Evolutionary conservation across 2,329 filamentous ascomycete species (phyloP), one percentile per base, ranked within the genome.

Genomic region (Bipolaris oryzae): DNA sequence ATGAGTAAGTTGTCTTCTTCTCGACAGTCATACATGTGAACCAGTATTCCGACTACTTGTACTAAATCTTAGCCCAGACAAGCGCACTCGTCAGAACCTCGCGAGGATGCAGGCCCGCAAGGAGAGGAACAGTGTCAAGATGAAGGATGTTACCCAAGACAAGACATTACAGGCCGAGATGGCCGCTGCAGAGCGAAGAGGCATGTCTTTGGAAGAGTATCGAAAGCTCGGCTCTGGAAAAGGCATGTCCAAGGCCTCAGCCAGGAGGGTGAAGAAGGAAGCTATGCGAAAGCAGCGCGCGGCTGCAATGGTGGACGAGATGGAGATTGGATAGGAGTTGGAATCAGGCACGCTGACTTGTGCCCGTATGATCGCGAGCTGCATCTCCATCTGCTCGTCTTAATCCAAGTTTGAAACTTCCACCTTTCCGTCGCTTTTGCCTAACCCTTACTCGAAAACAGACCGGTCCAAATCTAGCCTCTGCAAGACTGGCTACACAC

Each of bases 31-130:
- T 47, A 11, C 31, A 16, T 16, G 9, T 37, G n/a, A 33, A 33
- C 47, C 16, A 35, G 49, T 25, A n/a, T 7, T 9, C 34, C 34
- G n/a, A 9, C 20, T 15, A 3, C 42, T 33, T 10, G 10, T 20
- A 42, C 9, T 48, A 50, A 48, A 58, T 5, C 10, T n/a, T 2
- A 4, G 5, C 37, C n/a, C 16, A 67, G 64, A 53, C 21, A 67
- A 62, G 51, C 60, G 64, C 11, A 58, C 60, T 31, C 64, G 64
- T 16, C 62, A 67, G 34, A 67, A 67, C 31, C 44, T 67, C 25
- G 61, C 55, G n/a, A 63, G 41, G n/a, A 61, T 63, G 57, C 56
- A 65, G 43, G 61, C 62, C 23, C 61, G 62, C 20, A 59, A 57
- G 35, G 48, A 52, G 31, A 61, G 47, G 41, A 53, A 51, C 42